phyloP scores from a whole-genome alignment of 768 basidiomycete genomes.

The Steccherinum ochraceum region DNA sequence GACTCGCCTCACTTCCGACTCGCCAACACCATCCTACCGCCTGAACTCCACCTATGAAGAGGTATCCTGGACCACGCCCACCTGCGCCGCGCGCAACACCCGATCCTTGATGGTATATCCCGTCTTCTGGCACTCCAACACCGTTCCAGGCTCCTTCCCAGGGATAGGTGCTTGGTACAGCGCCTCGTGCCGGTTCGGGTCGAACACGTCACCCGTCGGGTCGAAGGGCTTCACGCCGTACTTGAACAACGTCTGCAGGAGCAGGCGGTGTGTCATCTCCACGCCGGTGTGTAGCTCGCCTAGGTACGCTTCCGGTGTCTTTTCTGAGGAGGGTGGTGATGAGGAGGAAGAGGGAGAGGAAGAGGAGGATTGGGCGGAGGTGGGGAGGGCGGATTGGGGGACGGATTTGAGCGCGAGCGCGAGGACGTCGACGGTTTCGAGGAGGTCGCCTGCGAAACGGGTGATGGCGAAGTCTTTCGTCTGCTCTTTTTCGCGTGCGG shows the following conservation, averaged over 20 bases:
- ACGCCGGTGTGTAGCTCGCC: constrained; percentile 81
- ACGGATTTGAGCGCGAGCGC: constrained; percentile 78
- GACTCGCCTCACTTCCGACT: constrained; percentile 4
- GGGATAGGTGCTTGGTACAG: constrained; percentile 89
- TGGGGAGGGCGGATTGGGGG: constrained; percentile 40
- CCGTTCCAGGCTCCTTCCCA: constrained; percentile 83
- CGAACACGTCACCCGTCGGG: constrained; percentile 87
- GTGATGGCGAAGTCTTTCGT: constrained; percentile 91
- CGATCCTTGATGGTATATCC: constrained; percentile 96
- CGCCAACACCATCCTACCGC: not conserved
- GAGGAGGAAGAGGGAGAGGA: constrained; percentile 22
- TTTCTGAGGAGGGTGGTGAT: constrained; percentile 22
- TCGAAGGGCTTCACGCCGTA: constrained; percentile 91
- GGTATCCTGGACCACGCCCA: constrained; percentile 83
- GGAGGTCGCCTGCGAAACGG: constrained; percentile 83
- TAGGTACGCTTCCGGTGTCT: constrained; percentile 53
- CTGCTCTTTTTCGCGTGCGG: constrained; percentile 86
- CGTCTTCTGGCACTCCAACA: constrained; percentile 84
- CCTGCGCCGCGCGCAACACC: constrained; percentile 90
- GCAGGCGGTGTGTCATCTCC: constrained; percentile 83
- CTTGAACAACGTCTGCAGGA: constrained; percentile 85
- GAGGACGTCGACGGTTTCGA: constrained; percentile 89
- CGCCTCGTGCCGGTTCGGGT: constrained; percentile 94
- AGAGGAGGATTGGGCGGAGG: constrained; percentile 20
- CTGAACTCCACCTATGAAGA: constrained; percentile 29